phyloP scores from a whole-genome alignment of 2,329 filamentous ascomycete species.

The Mycocentrospora acerina region DNA sequence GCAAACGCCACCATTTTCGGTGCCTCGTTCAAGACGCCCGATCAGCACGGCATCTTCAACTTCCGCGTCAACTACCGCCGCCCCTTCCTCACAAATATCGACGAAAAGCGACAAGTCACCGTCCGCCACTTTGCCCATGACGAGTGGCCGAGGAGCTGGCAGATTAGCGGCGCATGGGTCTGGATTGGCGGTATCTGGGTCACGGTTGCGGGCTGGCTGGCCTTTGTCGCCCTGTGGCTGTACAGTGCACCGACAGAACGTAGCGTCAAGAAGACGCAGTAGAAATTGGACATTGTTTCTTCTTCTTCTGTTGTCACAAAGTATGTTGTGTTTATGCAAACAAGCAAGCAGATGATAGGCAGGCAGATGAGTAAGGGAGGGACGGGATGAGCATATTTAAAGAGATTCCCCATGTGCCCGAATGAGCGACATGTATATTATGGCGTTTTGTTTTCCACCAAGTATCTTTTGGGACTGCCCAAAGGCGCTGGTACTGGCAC shows the following conservation, averaged over 20 bases:
- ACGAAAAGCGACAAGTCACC: constrained; percentile 93
- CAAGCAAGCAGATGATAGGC: too few species aligned
- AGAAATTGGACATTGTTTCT: constrained; percentile 1
- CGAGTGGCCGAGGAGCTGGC: constrained; percentile 89
- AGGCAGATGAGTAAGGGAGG: too few species aligned
- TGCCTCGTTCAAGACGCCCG: constrained; percentile 77
- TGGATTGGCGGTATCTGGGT: constrained; percentile 88
- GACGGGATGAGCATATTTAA: constrained; percentile 1
- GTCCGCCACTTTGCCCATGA: constrained; percentile 97
- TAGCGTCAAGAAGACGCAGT: constrained; percentile 53
- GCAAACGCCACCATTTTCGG: constrained; percentile 72
- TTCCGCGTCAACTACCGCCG: constrained; percentile 97
- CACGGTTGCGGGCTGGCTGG: constrained; percentile 80
- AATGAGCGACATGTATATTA: constrained; percentile 11
- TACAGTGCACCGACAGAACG: constrained; percentile 66
- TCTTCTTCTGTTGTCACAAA: neutral
- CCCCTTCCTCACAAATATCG: constrained; percentile 82
- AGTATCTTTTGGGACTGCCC: too few species aligned
- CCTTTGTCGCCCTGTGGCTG: constrained; percentile 86
- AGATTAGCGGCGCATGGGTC: constrained; percentile 88
- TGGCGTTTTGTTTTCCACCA: constrained; percentile 2
- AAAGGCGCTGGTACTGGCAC: too few species aligned
- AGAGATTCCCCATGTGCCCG: constrained; percentile 13
- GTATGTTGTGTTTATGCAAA: constrained; percentile 3
- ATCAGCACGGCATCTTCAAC: constrained; percentile 99